Evolutionary conservation across 257 asterid species (phyloP).

Genomic region (Scutellaria barbata): DNA sequence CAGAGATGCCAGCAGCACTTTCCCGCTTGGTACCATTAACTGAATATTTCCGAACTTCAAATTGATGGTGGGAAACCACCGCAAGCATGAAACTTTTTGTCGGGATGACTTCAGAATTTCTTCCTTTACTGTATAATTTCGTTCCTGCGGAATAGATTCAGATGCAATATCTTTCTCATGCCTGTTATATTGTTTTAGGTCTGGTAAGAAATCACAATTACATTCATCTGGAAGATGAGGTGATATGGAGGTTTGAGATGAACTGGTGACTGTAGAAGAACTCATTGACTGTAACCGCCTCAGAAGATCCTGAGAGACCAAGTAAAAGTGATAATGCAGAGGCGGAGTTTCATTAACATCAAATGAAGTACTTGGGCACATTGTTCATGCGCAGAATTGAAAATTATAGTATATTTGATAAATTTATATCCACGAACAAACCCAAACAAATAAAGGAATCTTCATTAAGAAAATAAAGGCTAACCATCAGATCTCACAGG

Average conservation of each 20-base stretch:
- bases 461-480: constrained; percentile 17
- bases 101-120: constrained; percentile 59
- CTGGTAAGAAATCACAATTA: constrained; percentile 39
- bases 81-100: constrained; percentile 49
- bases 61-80: constrained; percentile 74
- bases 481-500: constrained; percentile 4
- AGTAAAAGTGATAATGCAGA: constrained; percentile 25
- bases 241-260: constrained; percentile 51
- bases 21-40: constrained; percentile 65
- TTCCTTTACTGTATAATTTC: constrained; percentile 51
- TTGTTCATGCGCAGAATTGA: neutral
- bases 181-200: constrained; percentile 40
- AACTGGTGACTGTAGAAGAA: constrained; percentile 49
- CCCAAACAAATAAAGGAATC: neutral
- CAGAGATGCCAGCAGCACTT: constrained; percentile 56
- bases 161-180: constrained; percentile 45
- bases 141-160: constrained; percentile 29
- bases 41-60: constrained; percentile 61
- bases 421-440: neutral
- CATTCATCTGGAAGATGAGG: constrained; percentile 46
- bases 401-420: neutral
- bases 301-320: constrained; percentile 66
- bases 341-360: constrained; percentile 12
- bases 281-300: constrained; percentile 68
- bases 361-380: constrained; percentile 2